Evolutionary conservation across 352 stramenopile species (phyloP).

Genomic region (Paralagenidium karlingii): DNA sequence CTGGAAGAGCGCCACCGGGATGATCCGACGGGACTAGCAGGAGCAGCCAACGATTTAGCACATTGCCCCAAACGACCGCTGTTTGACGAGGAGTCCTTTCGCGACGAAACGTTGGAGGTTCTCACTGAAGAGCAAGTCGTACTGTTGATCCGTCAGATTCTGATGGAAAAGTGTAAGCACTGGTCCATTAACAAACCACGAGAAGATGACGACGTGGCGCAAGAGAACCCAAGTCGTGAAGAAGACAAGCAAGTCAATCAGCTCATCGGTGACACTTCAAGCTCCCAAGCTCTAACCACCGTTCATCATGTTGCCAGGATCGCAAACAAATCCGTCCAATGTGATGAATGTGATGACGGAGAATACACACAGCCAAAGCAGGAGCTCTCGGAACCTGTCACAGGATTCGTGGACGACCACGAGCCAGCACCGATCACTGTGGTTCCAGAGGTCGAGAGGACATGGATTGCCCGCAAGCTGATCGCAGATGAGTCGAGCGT

Average conservation of each 20-base stretch:
- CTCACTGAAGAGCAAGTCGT: conserved; percentile 36
- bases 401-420: neutral
- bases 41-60: too few species aligned
- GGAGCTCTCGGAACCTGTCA: neutral
- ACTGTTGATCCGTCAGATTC: conserved; percentile 22
- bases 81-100: too few species aligned
- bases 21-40: too few species aligned
- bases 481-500: too few species aligned
- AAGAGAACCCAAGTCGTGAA: neutral
- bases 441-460: too few species aligned
- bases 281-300: too few species aligned
- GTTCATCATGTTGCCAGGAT: conserved; percentile 1
- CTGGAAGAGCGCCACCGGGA: too few species aligned
- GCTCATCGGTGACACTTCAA: conserved; percentile 17
- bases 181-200: neutral
- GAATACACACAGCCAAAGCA: neutral
- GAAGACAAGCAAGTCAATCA: conserved; percentile 9
- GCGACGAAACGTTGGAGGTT: too few species aligned
- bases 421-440: conserved; percentile 5
- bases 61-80: too few species aligned
- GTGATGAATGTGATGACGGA: neutral
- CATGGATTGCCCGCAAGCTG: too few species aligned
- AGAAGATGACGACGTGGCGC: neutral
- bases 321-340: conserved; percentile 17
- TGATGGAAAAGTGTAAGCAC: conserved; percentile 11